Percentiles rank a stretch among this genome's conserved stretches.
phyloP scores from a whole-genome alignment of 164 flowering plant species.

The Euptelea pleiosperma region DNA sequence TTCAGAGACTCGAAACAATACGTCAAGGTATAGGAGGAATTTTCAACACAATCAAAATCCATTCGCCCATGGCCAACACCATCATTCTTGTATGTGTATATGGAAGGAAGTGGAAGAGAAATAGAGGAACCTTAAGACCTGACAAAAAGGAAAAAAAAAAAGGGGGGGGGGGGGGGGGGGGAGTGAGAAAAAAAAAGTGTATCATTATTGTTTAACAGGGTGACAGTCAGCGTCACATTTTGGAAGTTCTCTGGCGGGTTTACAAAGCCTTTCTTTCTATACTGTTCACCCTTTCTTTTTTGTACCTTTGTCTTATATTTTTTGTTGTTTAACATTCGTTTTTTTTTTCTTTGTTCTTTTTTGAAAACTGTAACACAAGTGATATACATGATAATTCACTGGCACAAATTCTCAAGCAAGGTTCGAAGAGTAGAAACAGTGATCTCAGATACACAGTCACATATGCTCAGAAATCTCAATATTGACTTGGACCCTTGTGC shows the following conservation, averaged over 20 bases:
- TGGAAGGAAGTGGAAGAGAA: conserved; percentile 29
- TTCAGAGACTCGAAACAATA: too few species aligned
- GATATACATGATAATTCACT: conserved; percentile 31
- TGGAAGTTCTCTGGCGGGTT: conserved; percentile 20
- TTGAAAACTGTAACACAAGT: conserved; percentile 42
- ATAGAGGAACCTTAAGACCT: conserved; percentile 11
- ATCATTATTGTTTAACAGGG: conserved; percentile 26
- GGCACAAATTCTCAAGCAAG: too few species aligned
- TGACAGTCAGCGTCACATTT: conserved; percentile 34
- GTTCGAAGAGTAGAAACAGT: too few species aligned
- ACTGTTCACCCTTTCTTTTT: not conserved
- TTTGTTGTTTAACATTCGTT: conserved; percentile 21
- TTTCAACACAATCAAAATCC: conserved; percentile 21
- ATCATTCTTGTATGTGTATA: conserved; percentile 65
- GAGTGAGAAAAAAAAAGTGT: conserved; percentile 4
- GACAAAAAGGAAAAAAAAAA: too few species aligned
- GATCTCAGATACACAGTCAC: too few species aligned
- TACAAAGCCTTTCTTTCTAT: not conserved
- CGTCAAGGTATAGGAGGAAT: conserved; percentile 34
- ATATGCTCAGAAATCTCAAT: too few species aligned
- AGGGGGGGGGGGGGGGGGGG: too few species aligned
- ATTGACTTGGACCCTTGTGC: too few species aligned
- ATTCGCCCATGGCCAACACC: too few species aligned
- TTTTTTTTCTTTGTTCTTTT: conserved; percentile 11
- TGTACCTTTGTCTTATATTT: conserved; percentile 26